A percentile compares a stretch with the other conserved stretches of the same genome.
Conservation (phyloP, 2,329 filamentous ascomycete species). For the Paraconiothyrium sp. region DNA sequence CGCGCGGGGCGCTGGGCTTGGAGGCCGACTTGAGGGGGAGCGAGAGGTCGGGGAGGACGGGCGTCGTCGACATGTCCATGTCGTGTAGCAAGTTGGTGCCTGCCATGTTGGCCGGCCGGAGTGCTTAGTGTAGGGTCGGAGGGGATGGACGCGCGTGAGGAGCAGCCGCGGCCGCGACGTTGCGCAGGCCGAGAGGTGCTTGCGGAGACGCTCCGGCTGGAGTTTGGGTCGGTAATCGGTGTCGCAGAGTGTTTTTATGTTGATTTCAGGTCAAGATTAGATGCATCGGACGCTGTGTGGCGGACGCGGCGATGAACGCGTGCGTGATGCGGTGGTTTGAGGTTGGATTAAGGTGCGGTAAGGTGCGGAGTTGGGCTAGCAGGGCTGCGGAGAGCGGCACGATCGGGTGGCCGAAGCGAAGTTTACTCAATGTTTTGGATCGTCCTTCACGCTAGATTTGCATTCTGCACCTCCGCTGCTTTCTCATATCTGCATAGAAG, state of each 20-base stretch:
- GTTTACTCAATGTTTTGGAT: too few species aligned
- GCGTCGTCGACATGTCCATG: conserved; percentile 46
- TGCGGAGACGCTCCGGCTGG: conserved; percentile 4
- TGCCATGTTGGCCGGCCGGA: conserved; percentile 42
- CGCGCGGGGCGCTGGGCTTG: conserved; percentile 59
- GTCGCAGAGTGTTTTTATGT: conserved; percentile 27
- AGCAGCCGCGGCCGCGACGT: conserved; percentile 2
- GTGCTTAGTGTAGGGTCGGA: conserved; percentile 4
- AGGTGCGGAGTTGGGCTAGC: too few species aligned
- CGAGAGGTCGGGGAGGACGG: conserved; percentile 43
- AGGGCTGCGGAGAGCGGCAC: too few species aligned
- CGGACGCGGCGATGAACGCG: conserved; percentile 34
- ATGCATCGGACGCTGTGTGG: conserved; percentile 27
- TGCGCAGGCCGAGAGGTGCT: conserved; percentile 4
- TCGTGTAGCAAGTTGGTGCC: conserved; percentile 50
- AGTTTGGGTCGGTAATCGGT: conserved; percentile 3
- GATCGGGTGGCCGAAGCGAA: too few species aligned
- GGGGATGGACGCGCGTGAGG: conserved; percentile 1
- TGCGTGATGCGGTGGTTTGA: conserved; percentile 29
- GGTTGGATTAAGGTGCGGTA: conserved; percentile 33
- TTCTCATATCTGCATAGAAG: too few species aligned
- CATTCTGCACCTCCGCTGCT: too few species aligned
- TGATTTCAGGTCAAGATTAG: conserved; percentile 22
- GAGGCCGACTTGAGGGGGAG: conserved; percentile 55
- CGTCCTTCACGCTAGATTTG: too few species aligned